A percentile compares a stretch with the other conserved stretches of the same genome.
phyloP scores from a whole-genome alignment of 352 stramenopile species.

The Aphanomyces stellatus region DNA sequence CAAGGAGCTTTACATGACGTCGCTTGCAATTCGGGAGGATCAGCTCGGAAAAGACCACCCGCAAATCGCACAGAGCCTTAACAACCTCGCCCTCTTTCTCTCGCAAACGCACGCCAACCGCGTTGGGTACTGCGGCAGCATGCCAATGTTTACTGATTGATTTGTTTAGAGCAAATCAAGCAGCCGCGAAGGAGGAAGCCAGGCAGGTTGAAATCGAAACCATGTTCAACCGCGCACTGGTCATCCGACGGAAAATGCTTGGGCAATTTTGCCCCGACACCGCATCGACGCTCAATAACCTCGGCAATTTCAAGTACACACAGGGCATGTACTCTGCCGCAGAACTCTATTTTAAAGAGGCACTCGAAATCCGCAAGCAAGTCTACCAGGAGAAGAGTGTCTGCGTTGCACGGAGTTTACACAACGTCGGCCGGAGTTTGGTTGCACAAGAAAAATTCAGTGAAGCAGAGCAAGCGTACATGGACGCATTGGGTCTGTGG shows the following conservation, averaged over 20 bases:
- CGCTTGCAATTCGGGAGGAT: slow-evolving; percentile 66
- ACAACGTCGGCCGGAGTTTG: slow-evolving; percentile 69
- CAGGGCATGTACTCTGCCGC: slow-evolving; percentile 22
- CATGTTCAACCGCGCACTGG: slow-evolving; percentile 54
- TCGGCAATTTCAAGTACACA: slow-evolving; percentile 72
- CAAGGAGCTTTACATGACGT: slow-evolving; percentile 61
- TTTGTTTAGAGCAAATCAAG: too few species aligned
- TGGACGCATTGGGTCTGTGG: slow-evolving; percentile 60
- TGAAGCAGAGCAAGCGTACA: slow-evolving; percentile 51
- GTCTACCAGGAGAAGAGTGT: slow-evolving; percentile 70
- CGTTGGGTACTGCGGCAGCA: slow-evolving; percentile 33
- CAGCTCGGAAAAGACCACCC: slow-evolving; percentile 50
- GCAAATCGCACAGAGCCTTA: slow-evolving; percentile 68
- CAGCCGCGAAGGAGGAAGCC: slow-evolving; percentile 26
- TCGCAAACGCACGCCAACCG: slow-evolving; percentile 51
- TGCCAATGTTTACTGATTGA: background rate
- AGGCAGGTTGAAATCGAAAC: slow-evolving; percentile 44
- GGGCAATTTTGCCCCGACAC: slow-evolving; percentile 73
- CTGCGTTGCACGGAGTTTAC: slow-evolving; percentile 53
- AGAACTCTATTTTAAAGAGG: slow-evolving; percentile 66
- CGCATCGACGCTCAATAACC: slow-evolving; percentile 70
- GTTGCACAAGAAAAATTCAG: slow-evolving; percentile 63
- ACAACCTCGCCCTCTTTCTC: slow-evolving; percentile 69
- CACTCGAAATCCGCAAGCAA: slow-evolving; percentile 58
- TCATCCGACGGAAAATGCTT: slow-evolving; percentile 56